phyloP scores from a whole-genome alignment of 2,329 filamentous ascomycete species.

The Colletotrichum sp. region DNA sequence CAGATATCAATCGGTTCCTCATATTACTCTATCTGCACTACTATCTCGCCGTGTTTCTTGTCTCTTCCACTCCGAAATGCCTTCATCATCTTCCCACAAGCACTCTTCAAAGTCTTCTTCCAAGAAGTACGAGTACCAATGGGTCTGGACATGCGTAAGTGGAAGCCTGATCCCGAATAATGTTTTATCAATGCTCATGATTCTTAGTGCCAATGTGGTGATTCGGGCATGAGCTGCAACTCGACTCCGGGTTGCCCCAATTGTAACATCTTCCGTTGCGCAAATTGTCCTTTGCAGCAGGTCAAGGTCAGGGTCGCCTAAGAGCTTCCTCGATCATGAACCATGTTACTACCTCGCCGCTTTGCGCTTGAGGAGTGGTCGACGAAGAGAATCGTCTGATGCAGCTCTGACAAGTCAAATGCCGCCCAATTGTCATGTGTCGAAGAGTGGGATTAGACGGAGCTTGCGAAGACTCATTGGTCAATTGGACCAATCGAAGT shows the following conservation, averaged over 20 bases:
- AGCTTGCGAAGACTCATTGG: not conserved
- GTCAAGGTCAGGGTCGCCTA: not conserved
- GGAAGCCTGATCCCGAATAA: not conserved
- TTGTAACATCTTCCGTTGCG: not conserved
- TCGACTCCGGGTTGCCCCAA: not conserved
- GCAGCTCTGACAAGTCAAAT: not conserved
- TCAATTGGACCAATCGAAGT: not conserved
- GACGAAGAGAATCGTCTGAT: not conserved
- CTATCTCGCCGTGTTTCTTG: not conserved
- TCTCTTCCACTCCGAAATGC: not conserved
- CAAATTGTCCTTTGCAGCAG: not conserved
- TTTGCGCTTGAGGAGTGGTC: not conserved
- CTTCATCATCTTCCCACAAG: not conserved
- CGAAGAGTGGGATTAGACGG: not conserved
- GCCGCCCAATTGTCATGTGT: not conserved
- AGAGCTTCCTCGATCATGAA: not conserved
- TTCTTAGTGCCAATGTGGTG: slow-evolving; percentile 5
- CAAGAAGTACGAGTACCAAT: not conserved
- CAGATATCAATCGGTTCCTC: not conserved
- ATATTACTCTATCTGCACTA: not conserved
- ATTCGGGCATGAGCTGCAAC: slow-evolving; percentile 1
- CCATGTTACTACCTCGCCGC: not conserved
- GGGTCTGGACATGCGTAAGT: slow-evolving; percentile 17
- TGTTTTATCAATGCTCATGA: not conserved
- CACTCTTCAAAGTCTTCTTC: not conserved